Evolutionary conservation across 345 rosid species (phyloP), one percentile per base, ranked within the genome.

Genomic region (Arabis alpina): DNA sequence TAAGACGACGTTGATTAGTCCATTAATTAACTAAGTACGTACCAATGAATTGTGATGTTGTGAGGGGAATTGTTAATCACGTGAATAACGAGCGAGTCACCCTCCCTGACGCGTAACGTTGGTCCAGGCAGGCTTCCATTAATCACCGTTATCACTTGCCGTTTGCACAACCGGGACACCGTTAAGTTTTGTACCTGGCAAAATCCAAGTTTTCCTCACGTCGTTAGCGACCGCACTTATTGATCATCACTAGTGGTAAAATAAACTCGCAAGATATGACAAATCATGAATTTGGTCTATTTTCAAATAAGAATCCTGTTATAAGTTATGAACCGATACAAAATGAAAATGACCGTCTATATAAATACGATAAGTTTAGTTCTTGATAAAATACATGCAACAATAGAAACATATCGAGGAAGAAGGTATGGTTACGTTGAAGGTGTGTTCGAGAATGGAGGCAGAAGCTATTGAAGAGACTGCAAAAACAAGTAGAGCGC

Each of bases 31-130:
- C 43, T 23, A 24, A 39, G 37, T 27, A 64, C 40, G 68, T 85
- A 93, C 98, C 98, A 93, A 65, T 93, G 98, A 71, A 93, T 80
- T 5, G 93, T 86, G 44, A 93, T 49, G 80, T 87, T 88, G 73
- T 93, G 88, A 36, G 98, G 98, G 2, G 98, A 93, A 59, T 79
- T 54, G 67, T 93, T 93, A 52, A 81, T 14, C 55, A 91, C 97
- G 14, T 87, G 94, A 63, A 93, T 76, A 14, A 86, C 67, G 11
- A 91, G 85, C 2, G 87, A 86, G 77, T 93, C 98, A 6, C 97
- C 97, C 66, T 89, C 98, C 3, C 58, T 76, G 55, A 63, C 96
- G 0, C 41, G 57, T 40, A 93, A 15, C 0, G 85, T 80, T 9
- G 98, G 97, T 15, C 98, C 98, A 0, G 98, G 98, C 4, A 89